Percentiles rank a stretch among this genome's conserved stretches.
Evolutionary conservation across 2,329 filamentous ascomycete species (phyloP).

Genomic region (Pseudogymnoascus sp.): DNA sequence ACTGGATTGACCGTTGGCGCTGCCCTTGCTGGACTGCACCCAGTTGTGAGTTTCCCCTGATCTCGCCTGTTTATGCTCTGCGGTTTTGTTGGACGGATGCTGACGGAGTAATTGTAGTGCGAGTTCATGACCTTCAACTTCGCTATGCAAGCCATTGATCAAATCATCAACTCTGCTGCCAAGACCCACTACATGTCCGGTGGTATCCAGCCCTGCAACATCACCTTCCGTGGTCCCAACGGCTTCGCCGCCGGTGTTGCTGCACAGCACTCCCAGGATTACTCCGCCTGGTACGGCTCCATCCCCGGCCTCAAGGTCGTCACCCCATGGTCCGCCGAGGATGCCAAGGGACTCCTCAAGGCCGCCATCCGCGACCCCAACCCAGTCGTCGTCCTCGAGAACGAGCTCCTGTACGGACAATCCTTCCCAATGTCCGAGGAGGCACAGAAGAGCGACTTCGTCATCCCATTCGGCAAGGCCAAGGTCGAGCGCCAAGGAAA

Average conservation of each 20-base stretch:
- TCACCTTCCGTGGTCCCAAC: conserved; percentile 98
- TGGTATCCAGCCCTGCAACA: conserved; percentile 98
- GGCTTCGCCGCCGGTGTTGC: conserved; percentile 93
- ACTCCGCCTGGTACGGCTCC: conserved; percentile 96
- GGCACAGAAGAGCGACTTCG: conserved; percentile 92
- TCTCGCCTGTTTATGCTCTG: background rate
- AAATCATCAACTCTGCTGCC: conserved; percentile 97
- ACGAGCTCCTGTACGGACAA: conserved; percentile 88
- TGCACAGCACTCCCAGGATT: conserved; percentile 98
- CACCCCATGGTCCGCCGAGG: conserved; percentile 89
- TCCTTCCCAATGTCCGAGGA: conserved; percentile 95
- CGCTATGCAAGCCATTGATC: conserved; percentile 99
- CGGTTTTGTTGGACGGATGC: conserved; percentile 6
- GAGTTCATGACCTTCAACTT: conserved; percentile 99
- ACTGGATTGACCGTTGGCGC: conserved; percentile 87
- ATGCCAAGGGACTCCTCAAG: conserved; percentile 96
- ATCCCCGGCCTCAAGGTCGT: conserved; percentile 98
- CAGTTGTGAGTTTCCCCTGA: conserved; percentile 61
- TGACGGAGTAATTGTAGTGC: conserved; percentile 47
- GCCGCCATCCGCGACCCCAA: conserved; percentile 97
- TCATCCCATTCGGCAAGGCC: conserved; percentile 95
- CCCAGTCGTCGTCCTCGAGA: conserved; percentile 84
- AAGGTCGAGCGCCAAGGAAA: conserved; percentile 96
- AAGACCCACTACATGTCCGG: conserved; percentile 99
- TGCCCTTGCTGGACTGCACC: conserved; percentile 87